These are phyloP conservation scores for Dictyostelium discoideum DNA, from an alignment of 78 protist genomes.

Conservation along the genomic window dicty_2.7 NC_007088.5:3029501-3030000, in stretches of 20 bases:
- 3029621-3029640: constrained; percentile 92
- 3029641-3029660: constrained; percentile 79
- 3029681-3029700: constrained; percentile 62
- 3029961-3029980: constrained; percentile 45
- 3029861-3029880: neutral
- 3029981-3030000: neutral
- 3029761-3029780: constrained; percentile 35
- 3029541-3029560: constrained; percentile 83
- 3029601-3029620: constrained; percentile 98
- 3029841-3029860: neutral
- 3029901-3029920: constrained; percentile 38
- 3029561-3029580: constrained; percentile 52
- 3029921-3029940: constrained; percentile 38
- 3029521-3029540: constrained; percentile 92
- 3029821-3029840: neutral
- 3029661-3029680: constrained; percentile 76
- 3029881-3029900: constrained; percentile 79
- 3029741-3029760: neutral
- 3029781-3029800: constrained; percentile 1
- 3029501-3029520: constrained; percentile 92
- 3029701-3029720: constrained; percentile 1
- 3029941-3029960: constrained; percentile 5
- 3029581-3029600: constrained; percentile 87
- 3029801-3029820: constrained; percentile 7
- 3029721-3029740: neutral